These are phyloP conservation scores for Trichaptum fuscoviolaceum DNA, from an alignment of 768 basidiomycete species.

Conservation along the genomic window DNA sequence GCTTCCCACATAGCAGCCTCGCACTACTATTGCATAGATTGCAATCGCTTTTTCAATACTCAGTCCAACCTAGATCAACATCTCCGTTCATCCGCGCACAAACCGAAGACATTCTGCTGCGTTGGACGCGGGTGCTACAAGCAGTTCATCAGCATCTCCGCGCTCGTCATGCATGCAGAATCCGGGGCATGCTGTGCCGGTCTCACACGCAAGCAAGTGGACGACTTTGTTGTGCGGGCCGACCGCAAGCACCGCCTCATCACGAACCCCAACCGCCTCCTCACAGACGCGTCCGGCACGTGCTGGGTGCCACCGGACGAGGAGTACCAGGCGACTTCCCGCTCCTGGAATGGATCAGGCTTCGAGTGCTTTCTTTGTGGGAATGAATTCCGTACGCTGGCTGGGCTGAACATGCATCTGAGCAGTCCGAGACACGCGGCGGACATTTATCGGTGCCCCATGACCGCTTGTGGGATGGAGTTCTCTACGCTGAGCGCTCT, in stretches of 20 bases:
- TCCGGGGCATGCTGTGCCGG: conserved; percentile 52
- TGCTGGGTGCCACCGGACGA: not conserved
- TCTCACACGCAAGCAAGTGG: conserved; percentile 26
- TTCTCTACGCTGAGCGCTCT: too few relatives aligned
- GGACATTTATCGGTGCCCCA: too few relatives aligned
- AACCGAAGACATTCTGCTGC: conserved; percentile 31
- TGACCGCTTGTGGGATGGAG: too few relatives aligned
- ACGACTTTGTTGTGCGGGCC: conserved; percentile 31
- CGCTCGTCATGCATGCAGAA: conserved; percentile 61
- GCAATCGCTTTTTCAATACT: conserved; percentile 38
- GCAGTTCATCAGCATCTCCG: conserved; percentile 47
- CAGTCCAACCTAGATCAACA: conserved; percentile 41
- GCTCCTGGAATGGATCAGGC: conserved; percentile 35
- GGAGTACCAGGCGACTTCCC: conserved; percentile 27
- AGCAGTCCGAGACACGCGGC: conserved; percentile 53
- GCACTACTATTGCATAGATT: conserved; percentile 41
- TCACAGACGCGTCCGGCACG: conserved; percentile 25
- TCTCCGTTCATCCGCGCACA: conserved; percentile 48
- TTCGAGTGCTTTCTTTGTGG: conserved; percentile 69
- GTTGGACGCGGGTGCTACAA: conserved; percentile 38
- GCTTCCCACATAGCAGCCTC: not conserved
- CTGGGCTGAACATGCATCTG: conserved; percentile 55
- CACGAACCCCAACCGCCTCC: conserved; percentile 49
- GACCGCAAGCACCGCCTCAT: conserved; percentile 42
- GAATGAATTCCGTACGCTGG: conserved; percentile 32